phyloP scores from a whole-genome alignment of 495 filamentous ascomycete genomes.

The Penicillium roqueforti region DNA sequence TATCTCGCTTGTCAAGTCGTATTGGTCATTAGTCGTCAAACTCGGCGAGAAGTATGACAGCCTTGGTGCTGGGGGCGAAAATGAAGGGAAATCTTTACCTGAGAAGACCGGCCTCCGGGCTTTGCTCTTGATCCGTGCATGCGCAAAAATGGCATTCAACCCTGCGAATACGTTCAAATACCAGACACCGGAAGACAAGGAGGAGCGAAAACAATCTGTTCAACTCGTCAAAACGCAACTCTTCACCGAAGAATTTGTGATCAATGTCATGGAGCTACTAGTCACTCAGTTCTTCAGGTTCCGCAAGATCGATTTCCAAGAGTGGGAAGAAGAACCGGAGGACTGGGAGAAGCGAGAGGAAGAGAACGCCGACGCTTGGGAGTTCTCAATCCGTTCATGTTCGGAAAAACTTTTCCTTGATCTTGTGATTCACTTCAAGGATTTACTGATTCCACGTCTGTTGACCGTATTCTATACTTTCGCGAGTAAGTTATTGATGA shows the following conservation, averaged over 20 bases:
- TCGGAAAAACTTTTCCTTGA: conserved; percentile 93
- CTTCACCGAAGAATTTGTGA: conserved; percentile 67
- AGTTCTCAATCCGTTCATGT: conserved; percentile 84
- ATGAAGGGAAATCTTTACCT: conserved; percentile 52
- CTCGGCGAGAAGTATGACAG: conserved; percentile 67
- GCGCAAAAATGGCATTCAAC: conserved; percentile 75
- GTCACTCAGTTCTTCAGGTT: conserved; percentile 88
- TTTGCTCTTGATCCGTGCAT: conserved; percentile 76
- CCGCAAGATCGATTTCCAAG: conserved; percentile 73
- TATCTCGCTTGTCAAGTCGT: conserved; percentile 66
- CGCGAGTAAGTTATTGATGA: conserved; percentile 47
- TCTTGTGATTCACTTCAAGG: conserved; percentile 79
- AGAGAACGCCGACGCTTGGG: conserved; percentile 71
- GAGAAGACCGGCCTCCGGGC: conserved; percentile 79
- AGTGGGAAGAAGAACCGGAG: conserved; percentile 90
- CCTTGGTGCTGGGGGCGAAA: conserved; percentile 47
- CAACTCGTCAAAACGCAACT: conserved; percentile 64
- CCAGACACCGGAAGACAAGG: conserved; percentile 62
- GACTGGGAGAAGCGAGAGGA: conserved; percentile 88
- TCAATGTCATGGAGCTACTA: conserved; percentile 73
- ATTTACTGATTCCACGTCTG: conserved; percentile 68
- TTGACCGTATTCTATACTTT: conserved; percentile 73
- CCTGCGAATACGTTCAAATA: conserved; percentile 79
- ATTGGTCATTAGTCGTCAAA: conserved; percentile 74
- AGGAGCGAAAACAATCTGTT: conserved; percentile 61